A percentile compares a stretch with the other conserved stretches of the same genome.
phyloP scores from a whole-genome alignment of 345 rosid genomes.

The Heritiera fomes region DNA sequence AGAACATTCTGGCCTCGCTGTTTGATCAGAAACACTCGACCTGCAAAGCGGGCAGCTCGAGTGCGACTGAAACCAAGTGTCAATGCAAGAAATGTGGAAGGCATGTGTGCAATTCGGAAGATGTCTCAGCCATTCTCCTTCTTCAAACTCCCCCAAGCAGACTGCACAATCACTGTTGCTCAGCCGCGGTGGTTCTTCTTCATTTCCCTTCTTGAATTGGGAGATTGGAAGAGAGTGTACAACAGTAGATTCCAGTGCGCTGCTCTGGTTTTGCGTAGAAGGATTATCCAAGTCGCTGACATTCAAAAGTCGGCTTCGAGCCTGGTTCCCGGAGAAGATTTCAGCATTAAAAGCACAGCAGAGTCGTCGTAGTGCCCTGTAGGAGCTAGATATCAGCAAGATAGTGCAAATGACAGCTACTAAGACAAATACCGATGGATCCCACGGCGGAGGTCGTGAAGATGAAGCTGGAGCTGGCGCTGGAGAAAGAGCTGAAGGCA shows the following conservation, averaged over 20 bases:
- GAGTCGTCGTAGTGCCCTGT: conserved; percentile 21
- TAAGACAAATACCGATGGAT: conserved; percentile 9
- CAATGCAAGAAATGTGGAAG: conserved; percentile 39
- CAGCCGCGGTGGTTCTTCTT: conserved; percentile 1
- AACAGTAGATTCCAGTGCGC: conserved; percentile 34
- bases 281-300: conserved; percentile 16
- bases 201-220: conserved; percentile 28
- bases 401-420: conserved; percentile 16
- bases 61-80: conserved; percentile 45
- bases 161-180: conserved; percentile 39
- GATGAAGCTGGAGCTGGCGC: neutral
- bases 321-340: conserved; percentile 13
- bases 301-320: conserved; percentile 14
- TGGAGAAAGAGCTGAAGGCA: neutral
- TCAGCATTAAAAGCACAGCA: neutral
- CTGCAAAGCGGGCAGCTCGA: conserved; percentile 45
- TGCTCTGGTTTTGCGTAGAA: conserved; percentile 27
- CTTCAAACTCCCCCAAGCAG: conserved; percentile 47
- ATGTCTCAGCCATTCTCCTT: conserved; percentile 39
- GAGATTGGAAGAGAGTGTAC: conserved; percentile 31
- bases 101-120: conserved; percentile 39
- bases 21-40: conserved; percentile 17
- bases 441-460: neutral
- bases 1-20: conserved; percentile 6
- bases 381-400: conserved; percentile 25